Evolutionary conservation across 2,329 filamentous ascomycete species (phyloP).

Genomic region (Aspergillus unguis): DNA sequence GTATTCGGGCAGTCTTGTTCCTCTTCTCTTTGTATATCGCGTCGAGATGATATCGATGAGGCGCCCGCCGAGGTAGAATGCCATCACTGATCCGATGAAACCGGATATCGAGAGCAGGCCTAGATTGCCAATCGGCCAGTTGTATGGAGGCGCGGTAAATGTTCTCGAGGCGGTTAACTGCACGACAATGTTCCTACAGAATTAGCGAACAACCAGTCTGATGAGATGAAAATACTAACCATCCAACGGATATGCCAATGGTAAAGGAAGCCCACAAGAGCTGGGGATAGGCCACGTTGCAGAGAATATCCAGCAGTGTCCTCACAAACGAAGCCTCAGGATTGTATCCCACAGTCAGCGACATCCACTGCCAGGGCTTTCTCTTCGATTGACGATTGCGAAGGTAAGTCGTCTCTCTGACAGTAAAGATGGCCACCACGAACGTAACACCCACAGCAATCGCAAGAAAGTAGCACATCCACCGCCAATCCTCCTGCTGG

Average conservation of each 20-base stretch:
- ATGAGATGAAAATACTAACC: conserved; percentile 12
- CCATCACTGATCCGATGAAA: conserved; percentile 24
- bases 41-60: conserved; percentile 29
- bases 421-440: conserved; percentile 18
- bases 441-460: conserved; percentile 22
- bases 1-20: conserved; percentile 24
- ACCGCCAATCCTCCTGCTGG: conserved; percentile 23
- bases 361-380: conserved; percentile 21
- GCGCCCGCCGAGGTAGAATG: conserved; percentile 27
- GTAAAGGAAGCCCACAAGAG: conserved; percentile 27
- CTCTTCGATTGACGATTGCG: conserved; percentile 9
- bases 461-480: conserved; percentile 27
- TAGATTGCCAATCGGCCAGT: conserved; percentile 23
- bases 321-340: conserved; percentile 24
- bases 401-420: conserved; percentile 24
- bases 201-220: background rate
- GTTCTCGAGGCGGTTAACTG: conserved; percentile 27
- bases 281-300: conserved; percentile 24
- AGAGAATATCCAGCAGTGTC: conserved; percentile 22
- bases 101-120: conserved; percentile 26
- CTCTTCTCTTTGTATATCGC: conserved; percentile 21
- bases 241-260: conserved; percentile 28
- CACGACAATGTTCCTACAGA: conserved; percentile 29
- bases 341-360: conserved; percentile 20
- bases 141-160: conserved; percentile 26